Evolutionary conservation across 768 basidiomycete genomes (phyloP).

Genomic region (Leccinum uliginosum): DNA sequence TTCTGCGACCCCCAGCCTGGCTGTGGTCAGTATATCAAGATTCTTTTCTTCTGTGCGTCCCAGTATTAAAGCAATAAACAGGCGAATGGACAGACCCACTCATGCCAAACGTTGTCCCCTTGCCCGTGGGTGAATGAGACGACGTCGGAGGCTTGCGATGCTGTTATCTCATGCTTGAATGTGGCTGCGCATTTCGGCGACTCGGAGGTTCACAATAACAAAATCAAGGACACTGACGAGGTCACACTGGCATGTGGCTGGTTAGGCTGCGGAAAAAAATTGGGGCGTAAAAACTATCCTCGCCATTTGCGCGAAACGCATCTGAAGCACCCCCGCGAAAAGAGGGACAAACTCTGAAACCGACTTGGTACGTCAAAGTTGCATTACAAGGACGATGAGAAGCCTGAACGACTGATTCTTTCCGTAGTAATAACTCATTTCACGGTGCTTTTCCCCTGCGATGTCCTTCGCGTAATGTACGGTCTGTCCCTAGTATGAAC

Average conservation of each 20-base stretch:
- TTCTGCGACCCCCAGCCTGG: too few species aligned
- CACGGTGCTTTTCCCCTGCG: not conserved
- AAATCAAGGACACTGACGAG: rapidly evolving
- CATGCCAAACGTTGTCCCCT: not conserved
- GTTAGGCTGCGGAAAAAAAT: rapidly evolving
- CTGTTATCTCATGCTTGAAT: not conserved
- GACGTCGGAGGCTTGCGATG: not conserved
- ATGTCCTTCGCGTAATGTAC: not conserved
- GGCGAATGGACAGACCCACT: not conserved
- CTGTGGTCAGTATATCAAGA: not conserved
- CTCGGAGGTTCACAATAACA: not conserved
- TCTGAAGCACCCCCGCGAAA: not conserved
- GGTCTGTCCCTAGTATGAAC: not conserved
- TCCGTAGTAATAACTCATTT: not conserved
- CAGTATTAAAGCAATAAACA: not conserved
- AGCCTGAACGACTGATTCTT: not conserved
- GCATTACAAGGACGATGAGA: not conserved
- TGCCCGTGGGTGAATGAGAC: not conserved
- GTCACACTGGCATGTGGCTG: not conserved
- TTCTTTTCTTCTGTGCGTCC: not conserved
- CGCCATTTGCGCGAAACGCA: conserved; percentile 3
- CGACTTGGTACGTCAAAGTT: not conserved
- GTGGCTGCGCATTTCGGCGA: not conserved
- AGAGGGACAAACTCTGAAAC: not conserved
- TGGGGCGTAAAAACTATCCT: not conserved